Base-by-base conservation (phyloP, 2,329 filamentous ascomycete genomes). In the Fusarium verrucosum region DNA sequence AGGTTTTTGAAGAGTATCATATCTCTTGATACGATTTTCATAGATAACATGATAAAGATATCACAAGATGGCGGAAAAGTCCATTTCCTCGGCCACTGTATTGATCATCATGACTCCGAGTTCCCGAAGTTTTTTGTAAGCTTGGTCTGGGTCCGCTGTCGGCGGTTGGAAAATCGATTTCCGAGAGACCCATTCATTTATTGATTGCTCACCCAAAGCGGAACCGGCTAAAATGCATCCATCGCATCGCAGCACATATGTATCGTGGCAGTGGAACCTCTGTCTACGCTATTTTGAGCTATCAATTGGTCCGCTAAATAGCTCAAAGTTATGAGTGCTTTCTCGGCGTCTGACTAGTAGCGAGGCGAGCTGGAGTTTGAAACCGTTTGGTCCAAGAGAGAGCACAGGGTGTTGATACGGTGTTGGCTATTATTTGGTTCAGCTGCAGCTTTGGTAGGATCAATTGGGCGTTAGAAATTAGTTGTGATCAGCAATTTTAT, bases 61-160 rank as follows among this genome's bases (percentile, higher is more conserved):
- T 88, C 82, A 4, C 88, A 78, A 67, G 83, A 89, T 20, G 16
- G n/a, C 28, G 16, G 28, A 30, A 89, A 88, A 0, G 81, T 81
- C 88, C 74, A 52, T 87, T 83, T 69, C 83, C n/a, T 84, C 78
- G 14, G 19, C 22, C 14, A 19, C 25, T 38, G 4, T 28, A 11
- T 45, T 8, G 11, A 35, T 10, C 17, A 26, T 37, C 35, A 46
- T 53, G 41, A 56, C 37, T 20, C 52, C 49, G 46, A 64, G 17
- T 41, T 45, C n/a, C 63, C 47, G 51, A 66, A 20, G 19, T 28
- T 33, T 28, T 33, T 53, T 22, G 42, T 35, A 38, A 33, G 22
- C 25, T 37, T n/a, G n/a, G n/a, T n/a, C n/a, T n/a, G n/a, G 52
- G 60, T 69, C 66, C 66, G 66, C 50, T 69, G 66, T 69, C 66